phyloP scores from a whole-genome alignment of 2,329 filamentous ascomycete genomes.

The Furcasterigmium furcatum region DNA sequence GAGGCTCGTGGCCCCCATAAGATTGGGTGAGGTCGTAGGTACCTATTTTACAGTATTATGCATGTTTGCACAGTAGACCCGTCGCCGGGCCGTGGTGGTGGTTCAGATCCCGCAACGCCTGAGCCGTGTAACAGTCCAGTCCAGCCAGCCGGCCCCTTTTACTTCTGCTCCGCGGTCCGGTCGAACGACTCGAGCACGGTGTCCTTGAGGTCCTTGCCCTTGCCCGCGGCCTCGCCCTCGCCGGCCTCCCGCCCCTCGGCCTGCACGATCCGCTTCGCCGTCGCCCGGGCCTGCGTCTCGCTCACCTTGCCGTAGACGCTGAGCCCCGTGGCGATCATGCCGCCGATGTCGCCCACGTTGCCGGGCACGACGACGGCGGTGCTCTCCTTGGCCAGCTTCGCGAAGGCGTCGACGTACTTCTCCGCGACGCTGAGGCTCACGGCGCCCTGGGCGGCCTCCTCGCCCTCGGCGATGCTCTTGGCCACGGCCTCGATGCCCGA shows the following conservation, averaged over 20 bases:
- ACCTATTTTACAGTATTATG: not conserved
- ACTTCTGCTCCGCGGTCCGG: conserved; percentile 27
- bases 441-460: conserved; percentile 74
- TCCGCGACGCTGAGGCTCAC: conserved; percentile 88
- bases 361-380: conserved; percentile 94
- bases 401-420: conserved; percentile 97
- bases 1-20: not conserved
- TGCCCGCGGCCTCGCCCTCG: conserved; percentile 12
- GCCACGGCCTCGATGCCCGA: conserved; percentile 85
- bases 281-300: conserved; percentile 68
- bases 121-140: not conserved
- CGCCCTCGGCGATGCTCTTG: conserved; percentile 67
- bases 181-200: conserved; percentile 37
- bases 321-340: conserved; percentile 96
- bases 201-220: conserved; percentile 29
- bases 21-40: not conserved
- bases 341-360: conserved; percentile 92
- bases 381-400: conserved; percentile 88
- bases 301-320: conserved; percentile 94
- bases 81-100: too few species aligned
- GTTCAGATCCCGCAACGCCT: too few species aligned
- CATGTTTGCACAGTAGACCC: not conserved
- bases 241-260: conserved; percentile 12
- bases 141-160: conserved; percentile 2
- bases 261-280: conserved; percentile 49